phyloP scores from a whole-genome alignment of 2,329 filamentous ascomycete genomes.

The Delphinella strobiligena region DNA sequence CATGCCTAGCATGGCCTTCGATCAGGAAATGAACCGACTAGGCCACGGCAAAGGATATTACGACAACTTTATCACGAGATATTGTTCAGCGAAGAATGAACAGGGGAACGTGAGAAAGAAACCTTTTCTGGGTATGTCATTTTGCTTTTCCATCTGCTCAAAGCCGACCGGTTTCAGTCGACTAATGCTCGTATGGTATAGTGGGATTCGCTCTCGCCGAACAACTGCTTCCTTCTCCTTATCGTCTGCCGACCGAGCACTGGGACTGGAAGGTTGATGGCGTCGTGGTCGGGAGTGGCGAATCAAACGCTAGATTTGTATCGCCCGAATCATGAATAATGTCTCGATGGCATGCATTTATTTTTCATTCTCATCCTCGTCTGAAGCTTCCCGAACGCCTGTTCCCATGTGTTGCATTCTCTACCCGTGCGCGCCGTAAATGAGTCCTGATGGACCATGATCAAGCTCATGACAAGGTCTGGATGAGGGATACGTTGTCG shows the following conservation, averaged over 20 bases:
- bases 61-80: slow-evolving; percentile 79
- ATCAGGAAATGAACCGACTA: slow-evolving; percentile 59
- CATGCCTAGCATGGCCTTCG: slow-evolving; percentile 88
- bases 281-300: slow-evolving; percentile 20
- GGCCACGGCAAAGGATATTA: slow-evolving; percentile 97
- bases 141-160: background rate
- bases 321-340: background rate
- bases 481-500: slow-evolving; percentile 78
- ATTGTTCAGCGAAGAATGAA: slow-evolving; percentile 28
- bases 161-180: too few species aligned
- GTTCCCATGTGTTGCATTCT: background rate
- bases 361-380: background rate
- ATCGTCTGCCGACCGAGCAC: slow-evolving; percentile 59
- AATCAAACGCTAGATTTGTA: slow-evolving; percentile 4
- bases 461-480: slow-evolving; percentile 14
- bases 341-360: slow-evolving; percentile 7
- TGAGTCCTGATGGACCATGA: background rate
- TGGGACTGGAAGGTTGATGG: slow-evolving; percentile 74
- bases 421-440: background rate
- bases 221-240: slow-evolving; percentile 58
- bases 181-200: slow-evolving; percentile 17
- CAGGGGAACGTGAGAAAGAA: slow-evolving; percentile 28
- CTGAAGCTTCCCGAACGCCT: background rate
- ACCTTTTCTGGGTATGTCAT: slow-evolving; percentile 47
- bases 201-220: slow-evolving; percentile 76